Conservation (phyloP, 2,329 filamentous ascomycete species). For the Pseudogymnoascus sp. region DNA sequence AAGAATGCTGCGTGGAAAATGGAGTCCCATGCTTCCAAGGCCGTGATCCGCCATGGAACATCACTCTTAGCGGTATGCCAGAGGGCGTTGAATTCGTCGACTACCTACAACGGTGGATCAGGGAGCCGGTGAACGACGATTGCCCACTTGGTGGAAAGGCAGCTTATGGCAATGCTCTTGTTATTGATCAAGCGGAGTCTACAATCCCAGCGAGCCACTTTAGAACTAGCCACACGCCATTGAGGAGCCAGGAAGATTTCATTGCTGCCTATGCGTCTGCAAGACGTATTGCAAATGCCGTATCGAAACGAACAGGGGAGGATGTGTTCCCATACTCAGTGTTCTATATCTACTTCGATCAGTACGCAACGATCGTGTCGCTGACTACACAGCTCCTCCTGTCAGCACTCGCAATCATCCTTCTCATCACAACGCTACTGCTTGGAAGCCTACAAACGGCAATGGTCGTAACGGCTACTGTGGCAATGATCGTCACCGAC, state of each 20-base stretch:
- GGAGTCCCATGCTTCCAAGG: slow-evolving; percentile 71
- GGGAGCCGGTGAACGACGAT: slow-evolving; percentile 69
- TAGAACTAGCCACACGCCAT: slow-evolving; percentile 78
- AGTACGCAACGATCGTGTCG: slow-evolving; percentile 79
- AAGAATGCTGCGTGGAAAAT: slow-evolving; percentile 66
- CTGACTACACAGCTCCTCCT: slow-evolving; percentile 75
- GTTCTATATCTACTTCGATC: slow-evolving; percentile 99
- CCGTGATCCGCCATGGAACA: slow-evolving; percentile 78
- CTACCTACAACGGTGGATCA: slow-evolving; percentile 79
- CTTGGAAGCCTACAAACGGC: slow-evolving; percentile 81
- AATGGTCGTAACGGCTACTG: slow-evolving; percentile 74
- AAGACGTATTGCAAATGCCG: slow-evolving; percentile 74
- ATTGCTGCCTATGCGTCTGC: slow-evolving; percentile 86
- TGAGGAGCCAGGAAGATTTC: slow-evolving; percentile 85
- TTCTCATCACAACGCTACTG: slow-evolving; percentile 70
- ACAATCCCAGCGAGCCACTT: slow-evolving; percentile 83
- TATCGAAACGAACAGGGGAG: slow-evolving; percentile 64
- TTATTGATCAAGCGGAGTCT: slow-evolving; percentile 61
- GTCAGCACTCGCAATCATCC: slow-evolving; percentile 78
- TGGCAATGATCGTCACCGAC: slow-evolving; percentile 88
- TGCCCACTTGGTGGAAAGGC: slow-evolving; percentile 88
- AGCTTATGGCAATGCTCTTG: slow-evolving; percentile 76
- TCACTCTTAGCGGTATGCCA: slow-evolving; percentile 84
- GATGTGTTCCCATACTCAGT: slow-evolving; percentile 95
- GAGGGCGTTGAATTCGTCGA: slow-evolving; percentile 84